Base-by-base conservation (phyloP, 139 green algal species). In the Chlorokybus atmophyticus region DNA sequence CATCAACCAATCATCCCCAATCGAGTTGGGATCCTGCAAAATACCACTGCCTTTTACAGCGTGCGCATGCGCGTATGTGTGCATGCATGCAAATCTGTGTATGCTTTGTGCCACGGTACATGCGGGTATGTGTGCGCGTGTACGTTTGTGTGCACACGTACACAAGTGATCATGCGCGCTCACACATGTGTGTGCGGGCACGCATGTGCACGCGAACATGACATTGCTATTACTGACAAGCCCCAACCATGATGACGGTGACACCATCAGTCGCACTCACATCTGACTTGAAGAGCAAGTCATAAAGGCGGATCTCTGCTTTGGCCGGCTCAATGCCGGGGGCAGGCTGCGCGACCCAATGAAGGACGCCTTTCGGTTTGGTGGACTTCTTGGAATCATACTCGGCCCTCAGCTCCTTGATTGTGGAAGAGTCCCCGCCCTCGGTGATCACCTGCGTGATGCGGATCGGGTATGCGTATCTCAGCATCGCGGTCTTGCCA, bases 401-500 rank as follows among this genome's bases (percentile, higher is more conserved):
- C 21, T 73, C 69, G 3, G 69, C 83, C 40, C 70, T 44, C 42
- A 95, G 52, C 68, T 93, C 76, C n/a, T 52, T 59, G 2, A 94
- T 67, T 14, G 29, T 53, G 14, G 75, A 82, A 1, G 48, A 60
- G 14, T 52, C 57, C n/a, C n/a, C n/a, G 17, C 64, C 38, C 29
- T 71, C 75, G 39, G 68, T 82, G 21, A 30, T 71, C 57, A 80
- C 73, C 14, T 66, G 72, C 0, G 72, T 86, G 61, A 80, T 91
- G 6, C 60, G 88, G 64, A 95, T 82, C 38, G 76, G 72, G 78
- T 87, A 90, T 1, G 83, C 88, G 71, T 95, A 96, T 65, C 48
- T 52, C 29, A 97, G 82, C 83, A 98, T 90, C 26, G 88, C 79
- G 17, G 56, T 68, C 75, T 97, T 97, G 26, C 83, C 83, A 1